These are phyloP conservation scores for Ampelocalamus luodianensis DNA, from an alignment of 176 grass and related monocot species.

Conservation along the genomic window DNA sequence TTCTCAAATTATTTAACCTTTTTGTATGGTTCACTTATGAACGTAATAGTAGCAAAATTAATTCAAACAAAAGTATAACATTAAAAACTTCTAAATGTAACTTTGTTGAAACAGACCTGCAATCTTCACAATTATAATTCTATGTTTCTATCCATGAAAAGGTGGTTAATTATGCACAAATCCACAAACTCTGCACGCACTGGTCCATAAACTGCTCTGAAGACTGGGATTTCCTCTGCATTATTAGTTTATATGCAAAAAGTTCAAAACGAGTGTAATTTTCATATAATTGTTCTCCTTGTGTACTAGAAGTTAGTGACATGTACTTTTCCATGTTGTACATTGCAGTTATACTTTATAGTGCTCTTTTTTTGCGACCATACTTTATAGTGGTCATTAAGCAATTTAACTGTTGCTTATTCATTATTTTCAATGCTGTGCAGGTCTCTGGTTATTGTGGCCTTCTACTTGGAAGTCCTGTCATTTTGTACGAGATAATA, in stretches of 20 bases:
- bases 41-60: background rate
- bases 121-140: background rate
- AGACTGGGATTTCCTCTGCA: background rate
- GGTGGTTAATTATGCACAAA: constrained; percentile 26
- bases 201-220: constrained; percentile 12
- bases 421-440: constrained; percentile 39
- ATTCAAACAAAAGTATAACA: background rate
- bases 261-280: background rate
- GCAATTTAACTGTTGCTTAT: constrained; percentile 29
- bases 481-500: constrained; percentile 97
- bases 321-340: constrained; percentile 12
- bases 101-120: constrained; percentile 5
- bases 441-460: constrained; percentile 98
- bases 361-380: background rate
- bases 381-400: background rate
- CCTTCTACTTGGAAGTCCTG: constrained; percentile 87
- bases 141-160: constrained; percentile 35
- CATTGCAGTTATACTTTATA: background rate
- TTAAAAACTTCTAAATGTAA: background rate
- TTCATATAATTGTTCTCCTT: constrained; percentile 7
- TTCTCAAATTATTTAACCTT: constrained; percentile 3
- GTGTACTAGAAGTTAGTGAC: constrained; percentile 12
- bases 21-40: background rate
- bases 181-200: constrained; percentile 5
- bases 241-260: constrained; percentile 26